Evolutionary conservation across 192 early-diverging fungal genomes (phyloP).

Genomic region (Tieghemiomyces parasiticus): DNA sequence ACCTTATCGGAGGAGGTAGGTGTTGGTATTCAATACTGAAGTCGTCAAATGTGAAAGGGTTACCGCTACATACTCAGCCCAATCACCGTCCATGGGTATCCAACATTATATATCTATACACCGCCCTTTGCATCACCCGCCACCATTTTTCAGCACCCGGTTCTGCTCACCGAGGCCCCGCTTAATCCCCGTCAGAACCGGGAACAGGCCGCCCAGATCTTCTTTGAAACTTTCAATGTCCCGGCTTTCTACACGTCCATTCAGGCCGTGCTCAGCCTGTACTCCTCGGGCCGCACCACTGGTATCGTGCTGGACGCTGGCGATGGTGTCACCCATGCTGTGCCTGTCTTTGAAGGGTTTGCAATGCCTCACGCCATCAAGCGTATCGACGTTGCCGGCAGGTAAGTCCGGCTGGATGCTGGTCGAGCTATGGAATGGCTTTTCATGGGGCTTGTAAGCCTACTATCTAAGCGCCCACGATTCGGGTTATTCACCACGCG

Average conservation of each 20-base stretch:
- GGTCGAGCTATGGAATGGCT: no score
- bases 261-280: conserved; percentile 94
- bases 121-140: no score
- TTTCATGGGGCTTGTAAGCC: no score
- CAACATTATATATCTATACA: no score
- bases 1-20: conserved; percentile 75
- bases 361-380: conserved; percentile 88
- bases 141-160: conserved; percentile 94
- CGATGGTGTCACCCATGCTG: conserved; percentile 90
- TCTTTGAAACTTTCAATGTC: conserved; percentile 99
- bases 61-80: no score
- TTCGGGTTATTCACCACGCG: no score
- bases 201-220: conserved; percentile 87
- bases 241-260: conserved; percentile 94
- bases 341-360: conserved; percentile 95
- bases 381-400: conserved; percentile 87
- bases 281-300: conserved; percentile 94
- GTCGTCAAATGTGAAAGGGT: no score
- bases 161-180: conserved; percentile 93
- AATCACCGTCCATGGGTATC: no score
- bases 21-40: conserved; percentile 11
- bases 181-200: conserved; percentile 86
- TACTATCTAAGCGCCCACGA: no score
- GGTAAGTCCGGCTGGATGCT: no score
- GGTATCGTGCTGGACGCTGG: conserved; percentile 93